A percentile compares a stretch with the other conserved stretches of the same genome.
These are phyloP conservation scores for Dendrocalamus sinicus DNA, from an alignment of 176 grass and related monocot genomes.

Conservation along the genomic window DNA sequence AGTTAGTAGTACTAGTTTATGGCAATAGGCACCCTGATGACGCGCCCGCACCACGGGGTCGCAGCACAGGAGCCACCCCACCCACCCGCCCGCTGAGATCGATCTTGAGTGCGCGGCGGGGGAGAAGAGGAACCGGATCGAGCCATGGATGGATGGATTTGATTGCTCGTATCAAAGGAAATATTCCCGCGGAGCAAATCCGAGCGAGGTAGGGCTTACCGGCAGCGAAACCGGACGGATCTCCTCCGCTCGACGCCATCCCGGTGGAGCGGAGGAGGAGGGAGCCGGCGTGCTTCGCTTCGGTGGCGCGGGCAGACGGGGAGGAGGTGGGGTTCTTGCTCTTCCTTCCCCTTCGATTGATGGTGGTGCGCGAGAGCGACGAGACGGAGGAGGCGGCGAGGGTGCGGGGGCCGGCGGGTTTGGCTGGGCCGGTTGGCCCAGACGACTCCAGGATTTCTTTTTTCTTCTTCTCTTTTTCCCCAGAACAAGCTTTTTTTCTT, in stretches of 20 bases:
- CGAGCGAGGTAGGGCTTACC: neutral
- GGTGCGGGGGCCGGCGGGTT: neutral
- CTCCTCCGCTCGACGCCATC: conserved; percentile 28
- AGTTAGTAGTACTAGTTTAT: neutral
- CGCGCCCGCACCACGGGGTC: neutral
- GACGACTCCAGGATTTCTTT: neutral
- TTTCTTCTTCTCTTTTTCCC: too few relatives aligned
- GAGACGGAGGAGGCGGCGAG: neutral
- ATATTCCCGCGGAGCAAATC: neutral
- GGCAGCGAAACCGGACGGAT: conserved; percentile 11
- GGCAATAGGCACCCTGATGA: neutral
- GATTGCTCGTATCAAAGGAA: neutral
- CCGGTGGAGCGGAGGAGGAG: neutral
- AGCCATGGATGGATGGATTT: neutral
- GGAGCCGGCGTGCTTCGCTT: neutral
- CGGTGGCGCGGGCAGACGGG: neutral
- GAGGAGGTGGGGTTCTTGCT: neutral
- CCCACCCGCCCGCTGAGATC: neutral
- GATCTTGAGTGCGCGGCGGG: neutral
- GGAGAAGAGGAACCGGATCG: conserved; percentile 12
- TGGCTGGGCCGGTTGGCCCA: neutral
- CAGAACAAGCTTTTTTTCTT: too few relatives aligned
- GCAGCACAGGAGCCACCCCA: conserved; percentile 4
- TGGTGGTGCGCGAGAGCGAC: conserved; percentile 20
- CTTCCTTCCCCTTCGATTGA: neutral